Base-by-base conservation (phyloP, 805 yeast genomes). In the Teunomyces stri region DNA sequence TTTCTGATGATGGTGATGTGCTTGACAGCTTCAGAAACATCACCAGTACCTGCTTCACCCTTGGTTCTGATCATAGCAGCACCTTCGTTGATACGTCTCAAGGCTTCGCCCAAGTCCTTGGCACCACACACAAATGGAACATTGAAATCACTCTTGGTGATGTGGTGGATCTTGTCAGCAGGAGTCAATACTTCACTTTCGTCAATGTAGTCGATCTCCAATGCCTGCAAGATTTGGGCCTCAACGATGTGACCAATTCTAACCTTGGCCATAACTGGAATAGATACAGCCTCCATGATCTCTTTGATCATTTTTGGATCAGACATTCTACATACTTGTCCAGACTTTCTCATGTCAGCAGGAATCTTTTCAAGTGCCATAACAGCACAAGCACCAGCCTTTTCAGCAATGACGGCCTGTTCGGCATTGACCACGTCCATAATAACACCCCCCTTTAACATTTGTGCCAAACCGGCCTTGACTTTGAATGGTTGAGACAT, bases 31-130 rank as follows among this genome's bases (percentile, higher is more conserved):
- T 87, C 92, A 36, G 88, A 81, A 45, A 87, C 82, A 65, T 87
- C 94, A 46, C 95, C 95, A 33, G 95, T 87, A 39, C 95, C 95
- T 30, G 95, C 94, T 65, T 87, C 95, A 55, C 95, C 95, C 69
- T 87, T 87, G 54, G 94, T 84, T 64, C 94, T 78, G 62, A 87
- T 79, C 92, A 87, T 85, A 28, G 92, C 91, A 31, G 94, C 92
- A 55, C 94, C 94, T 67, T 87, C 95, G 56, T 75, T 70, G 59
- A 87, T 75, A 61, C 95, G 78, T 65, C 94, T 79, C 54, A 87
- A 74, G 2, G 92, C 91, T 66, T 87, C 94, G 38, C 92, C 94
- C 48, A 87, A 75, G 67, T 87, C 80, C 62, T 82, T 84, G 49
- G 91, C 89, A 34, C 95, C 95, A 64, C 94, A 87, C 12, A 87